A percentile compares a stretch with the other conserved stretches of the same genome.
Evolutionary conservation across 2,329 filamentous ascomycete species (phyloP).

Genomic region (Thielaviopsis musarum): DNA sequence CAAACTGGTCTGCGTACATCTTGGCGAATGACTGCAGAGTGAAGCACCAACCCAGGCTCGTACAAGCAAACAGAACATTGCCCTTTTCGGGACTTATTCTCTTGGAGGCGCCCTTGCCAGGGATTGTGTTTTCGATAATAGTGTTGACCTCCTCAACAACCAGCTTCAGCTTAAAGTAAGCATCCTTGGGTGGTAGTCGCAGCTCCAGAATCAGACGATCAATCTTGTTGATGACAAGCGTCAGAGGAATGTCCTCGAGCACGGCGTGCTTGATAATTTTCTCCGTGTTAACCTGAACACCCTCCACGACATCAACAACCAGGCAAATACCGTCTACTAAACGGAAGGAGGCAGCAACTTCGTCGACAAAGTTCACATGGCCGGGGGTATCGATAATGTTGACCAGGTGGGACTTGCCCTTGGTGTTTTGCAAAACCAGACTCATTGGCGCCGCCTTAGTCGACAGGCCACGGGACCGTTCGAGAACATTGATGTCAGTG

Average conservation of each 20-base stretch:
- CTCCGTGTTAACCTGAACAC: slow-evolving; percentile 96
- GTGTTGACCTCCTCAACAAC: slow-evolving; percentile 98
- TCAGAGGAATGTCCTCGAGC: slow-evolving; percentile 73
- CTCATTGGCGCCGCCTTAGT: slow-evolving; percentile 93
- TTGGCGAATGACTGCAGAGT: slow-evolving; percentile 85
- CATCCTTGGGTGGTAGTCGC: slow-evolving; percentile 83
- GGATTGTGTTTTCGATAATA: slow-evolving; percentile 73
- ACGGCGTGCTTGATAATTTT: slow-evolving; percentile 94
- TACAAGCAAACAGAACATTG: slow-evolving; percentile 93
- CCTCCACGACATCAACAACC: slow-evolving; percentile 91
- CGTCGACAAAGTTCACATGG: slow-evolving; percentile 96
- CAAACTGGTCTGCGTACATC: slow-evolving; percentile 86
- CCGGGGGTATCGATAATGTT: slow-evolving; percentile 94
- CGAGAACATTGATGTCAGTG: slow-evolving; percentile 79
- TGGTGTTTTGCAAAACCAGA: slow-evolving; percentile 70
- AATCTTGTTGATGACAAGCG: slow-evolving; percentile 92
- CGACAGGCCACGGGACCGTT: slow-evolving; percentile 77
- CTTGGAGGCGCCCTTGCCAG: slow-evolving; percentile 60
- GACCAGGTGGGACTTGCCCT: slow-evolving; percentile 85
- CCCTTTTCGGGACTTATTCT: slow-evolving; percentile 90
- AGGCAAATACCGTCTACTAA: slow-evolving; percentile 84
- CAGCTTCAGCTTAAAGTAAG: slow-evolving; percentile 97
- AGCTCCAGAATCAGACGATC: slow-evolving; percentile 87
- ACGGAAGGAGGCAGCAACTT: slow-evolving; percentile 75
- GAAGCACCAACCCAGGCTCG: slow-evolving; percentile 91